Evolutionary conservation across 176 grass and related monocot species (phyloP), one percentile per base, ranked within the genome.

Genomic region (Carex parvula): DNA sequence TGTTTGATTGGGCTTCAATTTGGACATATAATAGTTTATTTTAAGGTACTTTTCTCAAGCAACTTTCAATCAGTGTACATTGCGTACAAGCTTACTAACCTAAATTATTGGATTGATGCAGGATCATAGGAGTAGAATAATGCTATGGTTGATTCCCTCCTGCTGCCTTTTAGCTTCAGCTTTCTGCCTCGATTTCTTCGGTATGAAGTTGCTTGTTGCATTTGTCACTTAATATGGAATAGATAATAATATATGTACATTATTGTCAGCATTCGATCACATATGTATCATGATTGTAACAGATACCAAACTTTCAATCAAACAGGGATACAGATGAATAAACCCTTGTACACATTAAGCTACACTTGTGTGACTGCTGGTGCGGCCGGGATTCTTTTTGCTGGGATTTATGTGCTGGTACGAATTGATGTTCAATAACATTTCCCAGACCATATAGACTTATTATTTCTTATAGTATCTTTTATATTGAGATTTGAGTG

Each of bases 1-100:
- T 97, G 94, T 86, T 90, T 97, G 60, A 81, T 94, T 2, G 94
- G 94, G n/a, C 84, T 97, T 69, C 94, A 97, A 54, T 89, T 94
- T 22, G 94, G 94, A 0, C 94, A 97, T 87, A 83, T 89, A 59
- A 88, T 92, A 61, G 77, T 92, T 57, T 87, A 92, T 77, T 90
- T 91, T 68, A 87, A 92, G 92, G 92, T 97, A 92, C 15, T 41
- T 22, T 59, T 53, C 17, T 81, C 4, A 32, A 58, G 7, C 32
- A 72, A 42, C 14, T 22, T 12, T 24, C 41, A 69, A 53, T 72
- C 79, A 72, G 14, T 29, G n/a, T 64, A 37, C 22, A 68, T 56
- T 44, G 26, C 14, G 16, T 54, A 72, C 17, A 81, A 80, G 50
- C 35, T 37, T 41, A 16, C 6, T 66, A 8, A 70, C 4, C 30